These are phyloP conservation scores for Corylus heterophylla DNA, from an alignment of 306 rosid genomes.

Conservation along the genomic window DNA sequence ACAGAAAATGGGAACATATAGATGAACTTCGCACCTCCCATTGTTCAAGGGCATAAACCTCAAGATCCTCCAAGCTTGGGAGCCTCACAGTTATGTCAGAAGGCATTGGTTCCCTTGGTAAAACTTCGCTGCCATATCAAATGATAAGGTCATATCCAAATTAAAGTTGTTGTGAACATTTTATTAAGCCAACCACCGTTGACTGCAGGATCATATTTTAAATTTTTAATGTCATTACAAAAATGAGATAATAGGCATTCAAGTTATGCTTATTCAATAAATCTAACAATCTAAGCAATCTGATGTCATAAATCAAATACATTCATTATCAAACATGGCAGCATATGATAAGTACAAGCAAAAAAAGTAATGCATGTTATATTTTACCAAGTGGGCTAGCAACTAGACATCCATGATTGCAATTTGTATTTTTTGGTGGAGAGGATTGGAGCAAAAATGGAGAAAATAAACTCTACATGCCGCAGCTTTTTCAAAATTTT, in stretches of 20 bases:
- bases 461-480: not conserved
- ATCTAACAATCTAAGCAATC: not conserved
- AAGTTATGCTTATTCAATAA: not conserved
- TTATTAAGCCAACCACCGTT: not conserved
- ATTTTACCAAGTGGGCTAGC: not conserved
- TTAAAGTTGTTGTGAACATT: constrained; percentile 20
- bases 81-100: constrained; percentile 80
- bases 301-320: not conserved
- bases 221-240: constrained; percentile 3
- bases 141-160: constrained; percentile 35
- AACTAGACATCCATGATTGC: not conserved
- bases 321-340: not conserved
- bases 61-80: constrained; percentile 78
- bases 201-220: constrained; percentile 17
- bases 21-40: constrained; percentile 75
- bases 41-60: constrained; percentile 73
- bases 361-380: not conserved
- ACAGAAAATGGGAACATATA: constrained; percentile 17
- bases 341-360: not conserved
- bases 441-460: not conserved
- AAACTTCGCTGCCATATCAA: constrained; percentile 72
- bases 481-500: not conserved
- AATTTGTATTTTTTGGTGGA: not conserved
- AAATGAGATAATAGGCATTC: constrained; percentile 5
- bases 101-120: constrained; percentile 96